Conservation (phyloP, 2,329 filamentous ascomycete species). For the Diatrype stigma region DNA sequence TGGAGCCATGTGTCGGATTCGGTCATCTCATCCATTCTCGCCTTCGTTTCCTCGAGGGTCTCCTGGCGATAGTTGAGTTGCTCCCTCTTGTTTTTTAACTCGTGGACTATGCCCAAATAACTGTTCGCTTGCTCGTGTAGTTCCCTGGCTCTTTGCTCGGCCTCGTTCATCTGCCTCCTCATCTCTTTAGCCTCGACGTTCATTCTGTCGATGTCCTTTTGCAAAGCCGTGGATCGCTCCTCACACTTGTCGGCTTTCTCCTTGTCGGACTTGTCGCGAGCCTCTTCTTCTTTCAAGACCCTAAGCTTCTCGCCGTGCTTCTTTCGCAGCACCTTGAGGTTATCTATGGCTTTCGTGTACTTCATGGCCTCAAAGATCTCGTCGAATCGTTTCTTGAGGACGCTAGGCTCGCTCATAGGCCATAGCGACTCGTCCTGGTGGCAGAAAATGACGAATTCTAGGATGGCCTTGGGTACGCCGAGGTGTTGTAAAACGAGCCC, state of each 20-base stretch:
- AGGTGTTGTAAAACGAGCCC: constrained; percentile 79
- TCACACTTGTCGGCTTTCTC: constrained; percentile 72
- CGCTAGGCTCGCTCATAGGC: constrained; percentile 85
- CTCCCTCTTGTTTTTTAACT: constrained; percentile 72
- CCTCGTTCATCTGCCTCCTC: constrained; percentile 57
- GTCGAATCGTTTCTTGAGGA: constrained; percentile 90
- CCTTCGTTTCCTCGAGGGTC: constrained; percentile 65
- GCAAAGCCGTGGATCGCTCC: constrained; percentile 60
- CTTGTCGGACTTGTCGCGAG: constrained; percentile 77
- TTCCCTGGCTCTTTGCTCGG: constrained; percentile 53
- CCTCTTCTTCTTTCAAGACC: constrained; percentile 69
- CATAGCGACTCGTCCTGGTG: constrained; percentile 97
- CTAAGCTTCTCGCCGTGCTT: constrained; percentile 72
- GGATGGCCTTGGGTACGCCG: constrained; percentile 82
- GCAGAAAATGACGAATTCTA: constrained; percentile 96
- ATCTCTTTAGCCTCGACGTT: constrained; percentile 55
- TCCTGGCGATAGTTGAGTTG: constrained; percentile 67
- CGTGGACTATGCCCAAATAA: constrained; percentile 69
- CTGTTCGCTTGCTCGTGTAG: constrained; percentile 70
- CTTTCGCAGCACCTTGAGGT: constrained; percentile 83
- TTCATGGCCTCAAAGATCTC: constrained; percentile 97
- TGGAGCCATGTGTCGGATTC: constrained; percentile 76
- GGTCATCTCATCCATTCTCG: constrained; percentile 69
- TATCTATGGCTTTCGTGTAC: constrained; percentile 96
- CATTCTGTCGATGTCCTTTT: constrained; percentile 61